Evolutionary conservation across 2,329 filamentous ascomycete species (phyloP).

Genomic region (Sclerotinia borealis): DNA sequence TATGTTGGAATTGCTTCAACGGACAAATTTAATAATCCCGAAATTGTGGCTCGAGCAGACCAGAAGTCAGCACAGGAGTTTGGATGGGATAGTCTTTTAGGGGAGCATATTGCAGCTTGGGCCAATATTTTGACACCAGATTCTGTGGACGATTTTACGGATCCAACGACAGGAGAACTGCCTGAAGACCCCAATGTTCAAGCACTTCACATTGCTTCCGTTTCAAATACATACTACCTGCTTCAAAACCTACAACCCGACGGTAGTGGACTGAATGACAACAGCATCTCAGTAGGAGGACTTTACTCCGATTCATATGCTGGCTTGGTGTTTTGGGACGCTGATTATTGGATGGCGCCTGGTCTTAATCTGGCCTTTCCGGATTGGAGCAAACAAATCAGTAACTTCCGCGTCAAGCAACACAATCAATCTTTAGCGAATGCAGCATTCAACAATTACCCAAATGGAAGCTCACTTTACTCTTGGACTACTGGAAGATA

Average conservation of each 20-base stretch:
- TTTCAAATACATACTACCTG: constrained; percentile 51
- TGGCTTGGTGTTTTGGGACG: constrained; percentile 43
- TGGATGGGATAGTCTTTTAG: constrained; percentile 51
- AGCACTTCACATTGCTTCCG: constrained; percentile 44
- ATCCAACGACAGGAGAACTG: constrained; percentile 50
- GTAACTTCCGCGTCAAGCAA: constrained; percentile 55
- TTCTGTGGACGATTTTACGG: constrained; percentile 57
- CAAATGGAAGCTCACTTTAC: constrained; percentile 53
- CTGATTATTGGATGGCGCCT: constrained; percentile 40
- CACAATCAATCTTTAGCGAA: constrained; percentile 56
- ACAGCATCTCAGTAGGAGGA: constrained; percentile 64
- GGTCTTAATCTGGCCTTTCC: constrained; percentile 60
- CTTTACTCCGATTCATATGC: constrained; percentile 62
- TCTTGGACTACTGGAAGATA: constrained; percentile 63
- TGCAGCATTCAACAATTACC: constrained; percentile 53
- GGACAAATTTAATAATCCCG: constrained; percentile 58
- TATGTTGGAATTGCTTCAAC: constrained; percentile 63
- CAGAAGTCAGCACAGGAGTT: constrained; percentile 42
- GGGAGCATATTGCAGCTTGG: constrained; percentile 58
- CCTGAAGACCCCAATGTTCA: constrained; percentile 54
- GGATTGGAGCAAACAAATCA: constrained; percentile 54
- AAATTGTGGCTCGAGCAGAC: constrained; percentile 48
- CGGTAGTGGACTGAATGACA: constrained; percentile 49
- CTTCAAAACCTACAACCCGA: constrained; percentile 44
- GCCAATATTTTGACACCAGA: constrained; percentile 51